Evolutionary conservation across 192 early-diverging fungal genomes (phyloP), one percentile per base, ranked within the genome.

Genomic region (Thoreauomyces humboldtii): DNA sequence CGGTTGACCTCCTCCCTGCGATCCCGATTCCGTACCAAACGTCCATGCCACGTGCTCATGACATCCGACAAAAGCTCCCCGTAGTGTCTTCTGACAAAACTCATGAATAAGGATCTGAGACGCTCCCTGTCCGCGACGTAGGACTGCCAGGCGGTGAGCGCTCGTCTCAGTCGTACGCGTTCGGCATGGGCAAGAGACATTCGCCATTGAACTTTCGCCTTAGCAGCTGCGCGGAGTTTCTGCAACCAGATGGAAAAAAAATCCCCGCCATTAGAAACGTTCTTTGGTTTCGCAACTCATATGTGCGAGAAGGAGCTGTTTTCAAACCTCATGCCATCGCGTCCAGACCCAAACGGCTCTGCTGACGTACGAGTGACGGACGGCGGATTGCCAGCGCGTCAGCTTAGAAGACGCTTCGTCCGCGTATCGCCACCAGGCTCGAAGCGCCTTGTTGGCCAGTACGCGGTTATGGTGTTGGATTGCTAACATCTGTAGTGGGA

Each of bases 381-480:
- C 54, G 14, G 54, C 64, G 24, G 27, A 9, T n/a, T 33, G 64
- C 64, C 64, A 66, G 6, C 17, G 21, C n/a, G 43, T 27, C 54
- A 66, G 42, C 45, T 43, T 17, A 7, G 32, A 55, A 27, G 19
- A 46, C 22, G 64, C 33, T 47, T 43, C 54, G 27, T 58, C 55
- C 27, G 55, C 44, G 34, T 59, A 66, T 12, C 43, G 15, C 64
- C 64, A 66, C 64, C 64, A 66, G 22, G 64, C 64, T 12, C 28
- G 52, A 7, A 66, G 19, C 31, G 59, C 45, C 0, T 4, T 28
- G 5, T n/a, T 2, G 14, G 59, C 41, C 7, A 61, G n/a, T 17
- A 19, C 7, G 14, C 32, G 42, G 45, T 61, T 61, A 17, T 31
- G 45, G 43, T 61, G 59, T 29, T 27, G n/a, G 19, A 34, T 36